These are phyloP conservation scores for Aspergillus nanangensis DNA, from an alignment of 495 filamentous ascomycete genomes.

Conservation along the genomic window DNA sequence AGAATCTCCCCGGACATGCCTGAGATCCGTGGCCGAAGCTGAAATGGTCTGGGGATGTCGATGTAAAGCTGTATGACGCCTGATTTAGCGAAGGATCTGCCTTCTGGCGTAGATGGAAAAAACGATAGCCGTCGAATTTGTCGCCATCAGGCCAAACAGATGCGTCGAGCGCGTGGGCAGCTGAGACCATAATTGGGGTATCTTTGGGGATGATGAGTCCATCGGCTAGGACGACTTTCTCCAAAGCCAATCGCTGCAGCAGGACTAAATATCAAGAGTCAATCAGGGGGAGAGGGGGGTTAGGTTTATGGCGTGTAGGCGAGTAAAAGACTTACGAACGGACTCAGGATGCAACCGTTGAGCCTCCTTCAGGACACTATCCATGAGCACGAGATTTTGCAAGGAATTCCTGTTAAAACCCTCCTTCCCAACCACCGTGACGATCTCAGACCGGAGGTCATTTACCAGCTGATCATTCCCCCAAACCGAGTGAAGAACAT, in stretches of 20 bases:
- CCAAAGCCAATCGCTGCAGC: not conserved
- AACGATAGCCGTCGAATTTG: slow-evolving; percentile 51
- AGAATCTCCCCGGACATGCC: no score
- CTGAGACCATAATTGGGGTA: not conserved
- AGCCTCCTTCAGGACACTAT: not conserved
- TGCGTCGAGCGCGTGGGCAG: not conserved
- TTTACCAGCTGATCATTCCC: not conserved
- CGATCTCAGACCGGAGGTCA: not conserved
- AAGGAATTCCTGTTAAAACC: not conserved
- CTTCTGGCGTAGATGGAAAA: slow-evolving; percentile 38
- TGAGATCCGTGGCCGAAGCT: no score
- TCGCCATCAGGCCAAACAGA: slow-evolving; percentile 23
- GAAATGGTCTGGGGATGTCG: no score
- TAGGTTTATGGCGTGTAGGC: not conserved
- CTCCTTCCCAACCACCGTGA: not conserved
- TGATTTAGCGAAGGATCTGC: no score
- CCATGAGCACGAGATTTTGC: not conserved
- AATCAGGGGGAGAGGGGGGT: not conserved
- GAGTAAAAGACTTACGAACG: not conserved
- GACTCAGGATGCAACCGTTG: not conserved
- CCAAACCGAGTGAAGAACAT: not conserved
- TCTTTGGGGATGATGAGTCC: not conserved
- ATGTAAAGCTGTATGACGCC: no score
- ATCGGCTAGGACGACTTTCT: slow-evolving; percentile 4
- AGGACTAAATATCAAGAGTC: not conserved